Conservation (phyloP, 1,284 basidiomycete genomes). For the Abortiporus biennis region DNA sequence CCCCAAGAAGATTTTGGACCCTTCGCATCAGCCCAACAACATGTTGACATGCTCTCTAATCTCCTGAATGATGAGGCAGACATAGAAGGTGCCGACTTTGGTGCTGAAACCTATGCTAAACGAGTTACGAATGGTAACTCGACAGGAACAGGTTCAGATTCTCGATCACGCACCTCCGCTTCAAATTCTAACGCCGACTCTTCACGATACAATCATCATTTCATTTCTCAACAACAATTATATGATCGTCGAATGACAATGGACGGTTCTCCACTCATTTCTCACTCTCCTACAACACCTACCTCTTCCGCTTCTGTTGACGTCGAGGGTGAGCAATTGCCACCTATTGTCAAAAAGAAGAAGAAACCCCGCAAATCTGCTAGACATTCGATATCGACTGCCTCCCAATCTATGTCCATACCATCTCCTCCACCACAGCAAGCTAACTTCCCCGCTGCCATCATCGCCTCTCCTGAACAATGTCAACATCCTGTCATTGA, state of each 20-base stretch:
- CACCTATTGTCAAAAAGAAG: conserved; percentile 18
- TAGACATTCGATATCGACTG: conserved; percentile 21
- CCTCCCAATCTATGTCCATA: conserved; percentile 21
- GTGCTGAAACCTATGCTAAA: conserved; percentile 46
- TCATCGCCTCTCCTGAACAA: conserved; percentile 10
- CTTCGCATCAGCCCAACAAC: conserved; percentile 22
- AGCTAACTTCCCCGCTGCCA: conserved; percentile 7
- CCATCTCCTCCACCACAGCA: conserved; percentile 16
- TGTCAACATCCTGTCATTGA: conserved; percentile 6
- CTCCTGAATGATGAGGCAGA: conserved; percentile 33
- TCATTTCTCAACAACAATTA: conserved; percentile 19
- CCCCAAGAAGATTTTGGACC: conserved; percentile 31
- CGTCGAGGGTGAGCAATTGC: conserved; percentile 2
- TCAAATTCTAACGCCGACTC: conserved; percentile 30
- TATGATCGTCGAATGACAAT: conserved; percentile 3
- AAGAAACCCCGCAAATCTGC: conserved; percentile 16
- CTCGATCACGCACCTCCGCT: conserved; percentile 51
- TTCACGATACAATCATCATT: conserved; percentile 24
- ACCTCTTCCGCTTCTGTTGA: background rate
- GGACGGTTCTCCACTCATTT: conserved; percentile 5
- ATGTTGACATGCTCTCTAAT: conserved; percentile 15
- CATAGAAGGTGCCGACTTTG: conserved; percentile 53
- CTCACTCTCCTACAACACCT: conserved; percentile 7
- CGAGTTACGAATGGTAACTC: conserved; percentile 21
- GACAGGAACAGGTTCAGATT: conserved; percentile 43